A percentile compares a stretch with the other conserved stretches of the same genome.
Evolutionary conservation across 805 yeast genomes (phyloP).

Genomic region (Schwanniomyces yamadae): DNA sequence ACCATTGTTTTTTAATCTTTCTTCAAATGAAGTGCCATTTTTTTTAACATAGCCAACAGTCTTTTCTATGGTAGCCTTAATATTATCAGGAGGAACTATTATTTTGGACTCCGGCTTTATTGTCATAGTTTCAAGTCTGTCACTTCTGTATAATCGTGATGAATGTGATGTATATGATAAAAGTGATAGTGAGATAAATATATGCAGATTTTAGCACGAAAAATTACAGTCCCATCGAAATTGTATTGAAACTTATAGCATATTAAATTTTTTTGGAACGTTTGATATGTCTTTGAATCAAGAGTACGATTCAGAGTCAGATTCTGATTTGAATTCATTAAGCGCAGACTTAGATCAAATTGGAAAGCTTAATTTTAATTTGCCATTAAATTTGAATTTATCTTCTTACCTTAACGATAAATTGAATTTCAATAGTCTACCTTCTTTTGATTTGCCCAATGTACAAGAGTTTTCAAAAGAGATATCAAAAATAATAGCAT

Average conservation of each 20-base stretch:
- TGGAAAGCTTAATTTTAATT: constrained; percentile 42
- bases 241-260: too few species aligned
- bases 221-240: too few species aligned
- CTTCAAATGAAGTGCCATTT: constrained; percentile 68
- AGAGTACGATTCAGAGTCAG: constrained; percentile 12
- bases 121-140: too few species aligned
- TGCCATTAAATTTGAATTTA: constrained; percentile 25
- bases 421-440: constrained; percentile 18
- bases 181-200: too few species aligned
- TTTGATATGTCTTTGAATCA: too few species aligned
- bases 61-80: constrained; percentile 57
- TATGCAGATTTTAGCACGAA: too few species aligned
- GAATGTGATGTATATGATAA: too few species aligned
- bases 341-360: constrained; percentile 51
- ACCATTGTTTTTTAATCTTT: constrained; percentile 49
- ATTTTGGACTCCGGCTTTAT: constrained; percentile 11
- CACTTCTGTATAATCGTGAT: too few species aligned
- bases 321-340: constrained; percentile 37
- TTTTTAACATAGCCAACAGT: constrained; percentile 69
- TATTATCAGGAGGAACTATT: constrained; percentile 50
- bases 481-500: constrained; percentile 28
- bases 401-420: constrained; percentile 19
- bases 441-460: constrained; percentile 22
- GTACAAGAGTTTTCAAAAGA: constrained; percentile 29
- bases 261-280: too few species aligned